These are phyloP conservation scores for Monosporozyma servazzii DNA, from an alignment of 805 yeast species.

Conservation along the genomic window DNA sequence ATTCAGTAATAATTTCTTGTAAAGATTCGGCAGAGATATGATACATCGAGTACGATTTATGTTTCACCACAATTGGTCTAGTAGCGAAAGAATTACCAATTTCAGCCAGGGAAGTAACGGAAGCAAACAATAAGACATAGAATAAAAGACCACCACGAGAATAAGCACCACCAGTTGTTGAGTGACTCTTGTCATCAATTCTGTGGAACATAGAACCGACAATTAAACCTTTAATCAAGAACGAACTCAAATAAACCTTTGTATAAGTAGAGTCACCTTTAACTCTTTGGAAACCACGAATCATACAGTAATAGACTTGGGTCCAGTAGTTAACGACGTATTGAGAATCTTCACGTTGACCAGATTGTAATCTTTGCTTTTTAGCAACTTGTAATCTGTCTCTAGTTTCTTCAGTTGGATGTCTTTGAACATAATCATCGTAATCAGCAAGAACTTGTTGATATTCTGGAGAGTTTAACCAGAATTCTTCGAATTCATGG, in stretches of 20 bases:
- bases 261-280: slow-evolving; percentile 51
- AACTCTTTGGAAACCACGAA: slow-evolving; percentile 45
- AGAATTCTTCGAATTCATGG: slow-evolving; percentile 47
- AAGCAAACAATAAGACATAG: slow-evolving; percentile 50
- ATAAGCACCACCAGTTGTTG: slow-evolving; percentile 46
- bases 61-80: slow-evolving; percentile 57
- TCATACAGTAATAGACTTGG: slow-evolving; percentile 44
- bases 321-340: slow-evolving; percentile 38
- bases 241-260: slow-evolving; percentile 41
- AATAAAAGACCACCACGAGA: slow-evolving; percentile 57
- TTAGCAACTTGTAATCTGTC: slow-evolving; percentile 34
- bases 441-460: slow-evolving; percentile 30
- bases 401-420: slow-evolving; percentile 34
- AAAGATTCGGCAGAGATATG: slow-evolving; percentile 58
- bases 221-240: slow-evolving; percentile 47
- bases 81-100: slow-evolving; percentile 49
- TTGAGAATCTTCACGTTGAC: slow-evolving; percentile 32
- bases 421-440: slow-evolving; percentile 35
- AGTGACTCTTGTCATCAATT: slow-evolving; percentile 30
- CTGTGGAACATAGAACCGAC: slow-evolving; percentile 53
- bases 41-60: slow-evolving; percentile 52
- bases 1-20: slow-evolving; percentile 45
- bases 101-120: slow-evolving; percentile 54
- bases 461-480: slow-evolving; percentile 51
- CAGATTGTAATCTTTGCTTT: slow-evolving; percentile 36